Conservation (phyloP, 768 basidiomycete species). For the Leccinum arenicola region DNA sequence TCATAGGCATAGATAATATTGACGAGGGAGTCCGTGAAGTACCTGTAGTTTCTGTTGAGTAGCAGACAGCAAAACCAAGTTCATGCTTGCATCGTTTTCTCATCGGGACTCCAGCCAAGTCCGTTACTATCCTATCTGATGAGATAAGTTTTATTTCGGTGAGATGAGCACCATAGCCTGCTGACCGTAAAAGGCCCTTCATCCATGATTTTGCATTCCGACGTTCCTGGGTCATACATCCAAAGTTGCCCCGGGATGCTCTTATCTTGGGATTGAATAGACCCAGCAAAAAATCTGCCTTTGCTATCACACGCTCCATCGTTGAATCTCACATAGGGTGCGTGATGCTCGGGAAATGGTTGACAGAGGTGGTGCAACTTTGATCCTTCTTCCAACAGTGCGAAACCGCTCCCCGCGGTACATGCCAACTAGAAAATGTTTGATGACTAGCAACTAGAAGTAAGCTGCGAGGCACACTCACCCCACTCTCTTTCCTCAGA, state of each 20-base stretch:
- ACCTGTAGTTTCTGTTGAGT: conserved; percentile 38
- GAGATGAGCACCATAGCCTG: conserved; percentile 6
- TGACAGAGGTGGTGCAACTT: conserved; percentile 50
- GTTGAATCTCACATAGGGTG: conserved; percentile 57
- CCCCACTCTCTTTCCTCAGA: conserved; percentile 39
- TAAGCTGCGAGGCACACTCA: neutral
- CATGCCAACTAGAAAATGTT: conserved; percentile 17
- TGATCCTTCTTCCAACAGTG: conserved; percentile 14
- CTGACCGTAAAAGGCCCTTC: conserved; percentile 64
- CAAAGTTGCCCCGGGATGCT: conserved; percentile 56
- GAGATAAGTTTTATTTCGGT: neutral
- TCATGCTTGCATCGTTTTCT: conserved; percentile 20
- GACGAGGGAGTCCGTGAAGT: conserved; percentile 66
- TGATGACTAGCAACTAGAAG: neutral
- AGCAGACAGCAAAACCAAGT: conserved; percentile 1
- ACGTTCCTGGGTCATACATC: conserved; percentile 51
- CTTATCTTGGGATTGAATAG: conserved; percentile 48
- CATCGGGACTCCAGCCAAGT: conserved; percentile 22
- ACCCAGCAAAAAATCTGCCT: conserved; percentile 69
- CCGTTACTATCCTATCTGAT: conserved; percentile 18
- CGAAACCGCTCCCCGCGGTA: conserved; percentile 22
- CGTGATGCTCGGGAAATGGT: conserved; percentile 46
- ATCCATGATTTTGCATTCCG: conserved; percentile 51
- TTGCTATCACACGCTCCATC: conserved; percentile 66
- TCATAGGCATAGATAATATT: conserved; percentile 66